Conservation (phyloP, 2,329 filamentous ascomycete genomes). For the Gnomoniopsis smithogilvyi region DNA sequence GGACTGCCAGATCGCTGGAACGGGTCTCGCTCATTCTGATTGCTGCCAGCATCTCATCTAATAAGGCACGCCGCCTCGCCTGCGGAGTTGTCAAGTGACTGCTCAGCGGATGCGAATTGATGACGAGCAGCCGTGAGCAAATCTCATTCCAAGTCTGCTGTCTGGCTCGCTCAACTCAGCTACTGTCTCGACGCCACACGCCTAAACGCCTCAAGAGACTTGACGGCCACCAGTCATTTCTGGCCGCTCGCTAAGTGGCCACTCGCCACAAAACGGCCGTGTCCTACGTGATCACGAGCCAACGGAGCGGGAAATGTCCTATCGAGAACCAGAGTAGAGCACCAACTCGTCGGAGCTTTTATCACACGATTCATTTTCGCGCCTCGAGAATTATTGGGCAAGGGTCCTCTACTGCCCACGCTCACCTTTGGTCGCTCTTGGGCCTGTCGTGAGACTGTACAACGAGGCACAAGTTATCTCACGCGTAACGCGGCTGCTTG, state of each 20-base stretch:
- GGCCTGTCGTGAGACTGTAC: not conserved
- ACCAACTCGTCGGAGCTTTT: not conserved
- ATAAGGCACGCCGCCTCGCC: not conserved
- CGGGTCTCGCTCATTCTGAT: not conserved
- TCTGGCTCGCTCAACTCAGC: not conserved
- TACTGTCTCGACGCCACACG: slow-evolving; percentile 2
- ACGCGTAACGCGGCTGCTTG: not conserved
- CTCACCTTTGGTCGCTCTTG: not conserved
- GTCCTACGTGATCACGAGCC: not conserved
- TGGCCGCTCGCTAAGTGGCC: not conserved
- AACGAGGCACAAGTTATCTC: not conserved
- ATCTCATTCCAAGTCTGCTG: not conserved
- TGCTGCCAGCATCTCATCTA: not conserved
- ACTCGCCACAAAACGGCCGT: not conserved
- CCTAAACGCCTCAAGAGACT: not conserved
- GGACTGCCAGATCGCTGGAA: not conserved
- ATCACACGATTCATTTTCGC: not conserved
- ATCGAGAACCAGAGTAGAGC: not conserved
- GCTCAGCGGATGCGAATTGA: not conserved
- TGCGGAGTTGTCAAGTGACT: not conserved
- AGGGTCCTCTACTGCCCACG: not conserved
- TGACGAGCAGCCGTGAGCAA: not conserved
- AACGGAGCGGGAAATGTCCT: not conserved
- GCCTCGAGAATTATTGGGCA: not conserved
- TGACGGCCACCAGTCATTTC: not conserved